Evolutionary conservation across 2,329 filamentous ascomycete species (phyloP), one percentile per base, ranked within the genome.

Genomic region (Epichloe sibirici): DNA sequence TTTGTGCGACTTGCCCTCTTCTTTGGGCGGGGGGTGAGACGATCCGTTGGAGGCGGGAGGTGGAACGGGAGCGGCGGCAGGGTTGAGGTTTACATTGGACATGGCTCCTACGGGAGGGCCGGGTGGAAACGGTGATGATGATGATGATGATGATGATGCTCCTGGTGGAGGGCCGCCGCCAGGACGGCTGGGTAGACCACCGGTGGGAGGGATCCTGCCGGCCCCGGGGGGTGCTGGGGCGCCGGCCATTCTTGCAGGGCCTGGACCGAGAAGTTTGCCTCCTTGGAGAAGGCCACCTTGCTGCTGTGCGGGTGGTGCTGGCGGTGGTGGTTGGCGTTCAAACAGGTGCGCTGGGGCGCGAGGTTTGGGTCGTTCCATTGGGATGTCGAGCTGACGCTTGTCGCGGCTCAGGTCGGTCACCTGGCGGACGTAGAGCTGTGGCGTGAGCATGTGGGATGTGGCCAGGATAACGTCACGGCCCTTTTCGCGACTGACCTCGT

Each of bases 361-460:
- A n/a, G 82, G 85, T 62, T 84, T 83, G 2, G 89, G 88, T 40
- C 83, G 77, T 56, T 96, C 90, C 53, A 84, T 75, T 1, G 91
- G 93, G 5, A 98, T 79, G 60, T 89, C 83, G 15, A 98, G 76
- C 45, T 82, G 78, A 50, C 86, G 79, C 62, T 84, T 85, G 62
- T 90, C 85, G 38, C 81, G 77, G 55, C 83, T 85, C 13, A 97
- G 75, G 62, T 95, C 90, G 17, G 82, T 79, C 2, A 96, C 71
- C 66, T 97, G 90, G 40, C 86, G 82, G 37, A 95, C 70, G 66
- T 90, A 98, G 21, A 94, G 75, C 43, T 81, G 74, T 0, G 93
- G 91, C 0, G 84, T 93, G 46, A 95, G 74, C 90, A 98, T 96
- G 65, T 98, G 93, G 25, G 86, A 90, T 0, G 88, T 93, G 17